Evolutionary conservation across 768 basidiomycete genomes (phyloP), one percentile per base, ranked within the genome.

Genomic region (Cantharellus anzutake): DNA sequence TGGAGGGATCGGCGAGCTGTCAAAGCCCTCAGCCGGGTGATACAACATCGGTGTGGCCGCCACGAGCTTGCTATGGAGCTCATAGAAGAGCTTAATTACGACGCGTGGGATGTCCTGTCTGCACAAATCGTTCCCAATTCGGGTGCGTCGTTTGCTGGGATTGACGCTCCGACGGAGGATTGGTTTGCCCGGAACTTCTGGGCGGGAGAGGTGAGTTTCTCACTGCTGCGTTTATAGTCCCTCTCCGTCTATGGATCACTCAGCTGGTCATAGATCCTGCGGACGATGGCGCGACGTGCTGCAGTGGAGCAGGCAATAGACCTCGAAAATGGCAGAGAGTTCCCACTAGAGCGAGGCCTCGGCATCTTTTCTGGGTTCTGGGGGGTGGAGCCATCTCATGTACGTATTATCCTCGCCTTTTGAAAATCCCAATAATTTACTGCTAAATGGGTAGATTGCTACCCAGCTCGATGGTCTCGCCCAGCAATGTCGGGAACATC

Each of bases 301-400:
- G 52, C 52, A 7, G 35, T 55, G 11, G 52, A 55, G 52, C 11
- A 37, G 7, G 52, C 35, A 11, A 37, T 55, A 7, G 11, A 16
- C 11, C 5, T 40, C 16, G 11, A 41, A 38, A 39, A 5, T 57
- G 56, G 38, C 41, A 14, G 53, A 16, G 57, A 65, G 61, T 57
- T 64, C 16, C 69, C 71, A 2, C 72, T 80, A 57, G 79, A 77
- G 61, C 68, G 70, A 34, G 73, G 75, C 14, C 71, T 80, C 50
- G 71, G 72, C n/a, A 73, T 72, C 4, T 64, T 80, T 29, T 80
- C 80, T 3, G 73, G 75, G 4, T 80, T 80, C 65, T 77, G 75
- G 64, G 76, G 75, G 44, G 68, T 68, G 38, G 71, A 75, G 2
- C 71, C 73, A 1, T 66, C 68, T 51, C 70, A 75, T 67, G 80